Percentiles rank a stretch among this genome's conserved stretches.
These are phyloP conservation scores for Alternaria atra DNA, from an alignment of 2,329 filamentous ascomycete genomes.

Conservation along the genomic window DNA sequence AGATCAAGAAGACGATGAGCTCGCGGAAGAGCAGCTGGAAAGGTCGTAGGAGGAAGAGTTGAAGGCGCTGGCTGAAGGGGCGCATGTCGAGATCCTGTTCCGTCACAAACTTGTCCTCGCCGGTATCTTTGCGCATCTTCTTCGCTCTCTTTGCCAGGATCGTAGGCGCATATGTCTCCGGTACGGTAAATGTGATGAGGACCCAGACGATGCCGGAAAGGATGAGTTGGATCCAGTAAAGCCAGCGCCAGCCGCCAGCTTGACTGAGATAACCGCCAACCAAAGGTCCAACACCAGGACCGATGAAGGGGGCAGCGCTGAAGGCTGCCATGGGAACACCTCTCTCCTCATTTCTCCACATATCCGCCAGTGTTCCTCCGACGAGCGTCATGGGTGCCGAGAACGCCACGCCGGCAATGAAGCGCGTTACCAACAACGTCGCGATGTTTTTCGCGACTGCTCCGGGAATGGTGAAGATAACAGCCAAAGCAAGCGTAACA, in stretches of 20 bases:
- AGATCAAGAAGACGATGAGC: constrained; percentile 84
- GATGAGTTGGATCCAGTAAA: constrained; percentile 89
- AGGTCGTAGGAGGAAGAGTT: constrained; percentile 79
- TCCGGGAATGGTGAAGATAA: constrained; percentile 82
- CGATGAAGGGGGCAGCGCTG: constrained; percentile 82
- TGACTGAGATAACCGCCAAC: constrained; percentile 78
- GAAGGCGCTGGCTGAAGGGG: constrained; percentile 72
- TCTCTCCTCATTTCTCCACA: constrained; percentile 85
- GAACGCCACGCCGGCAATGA: constrained; percentile 84
- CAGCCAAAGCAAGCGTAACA: constrained; percentile 72
- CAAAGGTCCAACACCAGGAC: constrained; percentile 72
- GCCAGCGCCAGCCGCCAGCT: constrained; percentile 78
- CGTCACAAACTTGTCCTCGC: constrained; percentile 74
- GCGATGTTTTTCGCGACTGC: constrained; percentile 78
- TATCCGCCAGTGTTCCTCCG: constrained; percentile 80
- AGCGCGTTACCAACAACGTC: constrained; percentile 78
- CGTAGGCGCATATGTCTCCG: constrained; percentile 86
- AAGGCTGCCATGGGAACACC: constrained; percentile 90
- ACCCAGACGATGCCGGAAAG: constrained; percentile 74
- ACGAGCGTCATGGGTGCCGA: constrained; percentile 88
- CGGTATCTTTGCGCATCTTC: constrained; percentile 75
- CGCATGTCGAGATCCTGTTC: constrained; percentile 81
- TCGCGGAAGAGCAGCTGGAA: constrained; percentile 87
- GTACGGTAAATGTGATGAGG: constrained; percentile 85
- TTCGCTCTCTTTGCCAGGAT: constrained; percentile 75